phyloP scores from a whole-genome alignment of 108 stramenopile genomes.

The Epithemia pelagica region DNA sequence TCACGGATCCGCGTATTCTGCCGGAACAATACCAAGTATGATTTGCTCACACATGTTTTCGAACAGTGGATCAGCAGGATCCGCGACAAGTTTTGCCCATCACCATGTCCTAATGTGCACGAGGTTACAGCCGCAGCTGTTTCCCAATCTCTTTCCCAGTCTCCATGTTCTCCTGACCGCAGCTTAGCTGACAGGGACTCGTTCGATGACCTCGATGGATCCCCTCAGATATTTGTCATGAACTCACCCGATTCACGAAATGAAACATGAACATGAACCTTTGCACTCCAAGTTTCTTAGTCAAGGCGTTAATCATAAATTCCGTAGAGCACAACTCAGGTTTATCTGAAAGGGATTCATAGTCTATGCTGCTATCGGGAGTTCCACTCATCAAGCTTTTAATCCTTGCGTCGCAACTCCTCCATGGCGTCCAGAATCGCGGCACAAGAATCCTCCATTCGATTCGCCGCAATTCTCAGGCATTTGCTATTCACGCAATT shows the following conservation, averaged over 20 bases:
- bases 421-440: slow-evolving; percentile 39
- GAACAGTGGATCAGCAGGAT: slow-evolving; percentile 17
- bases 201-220: background rate
- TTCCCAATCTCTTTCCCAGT: background rate
- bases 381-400: no score
- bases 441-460: slow-evolving; percentile 46
- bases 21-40: slow-evolving; percentile 27
- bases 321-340: no score
- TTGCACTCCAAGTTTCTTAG: no score
- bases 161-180: no score
- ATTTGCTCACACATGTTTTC: slow-evolving; percentile 36
- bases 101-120: background rate
- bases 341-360: no score
- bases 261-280: background rate
- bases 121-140: background rate
- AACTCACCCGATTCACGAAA: background rate
- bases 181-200: no score
- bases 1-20: slow-evolving; percentile 42
- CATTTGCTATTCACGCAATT: slow-evolving; percentile 56
- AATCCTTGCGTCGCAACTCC: slow-evolving; percentile 1
- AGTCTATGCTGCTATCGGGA: no score
- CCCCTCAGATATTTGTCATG: background rate
- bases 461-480: slow-evolving; percentile 51
- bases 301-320: no score
- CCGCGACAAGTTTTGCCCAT: background rate